A percentile compares a stretch with the other conserved stretches of the same genome.
phyloP scores from a whole-genome alignment of 768 basidiomycete species.

The Amanita pseudoporphyria region DNA sequence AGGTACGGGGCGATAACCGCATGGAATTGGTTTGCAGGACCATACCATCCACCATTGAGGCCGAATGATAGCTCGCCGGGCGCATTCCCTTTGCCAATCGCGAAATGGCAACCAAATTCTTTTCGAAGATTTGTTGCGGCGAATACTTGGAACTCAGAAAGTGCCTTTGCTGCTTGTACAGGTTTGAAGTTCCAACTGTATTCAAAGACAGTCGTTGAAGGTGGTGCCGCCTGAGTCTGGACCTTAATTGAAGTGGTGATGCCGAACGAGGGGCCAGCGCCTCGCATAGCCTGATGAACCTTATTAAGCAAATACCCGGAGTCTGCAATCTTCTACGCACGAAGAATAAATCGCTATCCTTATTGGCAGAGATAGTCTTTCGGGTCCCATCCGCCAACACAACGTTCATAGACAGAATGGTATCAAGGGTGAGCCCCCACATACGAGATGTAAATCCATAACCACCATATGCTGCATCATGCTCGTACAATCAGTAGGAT shows the following conservation, averaged over 20 bases:
- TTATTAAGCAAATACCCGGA: conserved; percentile 4
- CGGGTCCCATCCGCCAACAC: conserved; percentile 24
- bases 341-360: conserved; percentile 36
- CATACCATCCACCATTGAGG: conserved; percentile 22
- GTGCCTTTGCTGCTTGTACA: conserved; percentile 20
- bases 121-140: conserved; percentile 24
- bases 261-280: conserved; percentile 29
- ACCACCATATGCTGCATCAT: conserved; percentile 18
- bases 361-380: conserved; percentile 18
- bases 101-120: conserved; percentile 26
- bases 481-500: no score
- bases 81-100: conserved; percentile 23
- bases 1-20: conserved; percentile 23
- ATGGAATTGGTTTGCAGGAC: conserved; percentile 14
- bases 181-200: conserved; percentile 29
- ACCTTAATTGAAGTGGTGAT: conserved; percentile 28
- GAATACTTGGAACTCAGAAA: conserved; percentile 28
- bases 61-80: conserved; percentile 18
- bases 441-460: conserved; percentile 25
- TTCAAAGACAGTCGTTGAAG: conserved; percentile 24
- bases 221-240: conserved; percentile 25
- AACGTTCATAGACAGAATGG: conserved; percentile 22
- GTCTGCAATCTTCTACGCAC: conserved; percentile 16
- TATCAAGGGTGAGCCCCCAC: conserved; percentile 28
- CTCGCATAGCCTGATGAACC: conserved; percentile 26